These are phyloP conservation scores for Andrographis paniculata DNA, from an alignment of 305 asterid genomes.

Conservation along the genomic window DNA sequence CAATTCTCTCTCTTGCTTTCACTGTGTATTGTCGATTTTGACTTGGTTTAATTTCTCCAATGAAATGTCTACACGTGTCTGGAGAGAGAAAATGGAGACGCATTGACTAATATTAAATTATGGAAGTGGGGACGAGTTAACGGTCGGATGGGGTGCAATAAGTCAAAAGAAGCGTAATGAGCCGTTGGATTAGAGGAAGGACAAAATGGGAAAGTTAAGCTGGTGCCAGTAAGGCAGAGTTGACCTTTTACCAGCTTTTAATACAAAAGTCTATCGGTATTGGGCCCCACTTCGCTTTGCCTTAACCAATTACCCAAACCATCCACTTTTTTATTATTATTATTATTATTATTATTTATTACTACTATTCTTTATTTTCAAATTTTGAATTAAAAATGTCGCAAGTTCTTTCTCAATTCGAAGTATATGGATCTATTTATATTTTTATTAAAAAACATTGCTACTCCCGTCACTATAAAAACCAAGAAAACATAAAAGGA, in stretches of 20 bases:
- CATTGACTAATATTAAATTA: conserved; percentile 34
- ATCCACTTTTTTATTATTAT: neutral
- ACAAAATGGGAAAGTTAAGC: conserved; percentile 21
- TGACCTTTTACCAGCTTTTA: conserved; percentile 50
- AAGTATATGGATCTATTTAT: too few relatives aligned
- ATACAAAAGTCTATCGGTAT: conserved; percentile 33
- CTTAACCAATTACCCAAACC: conserved; percentile 12
- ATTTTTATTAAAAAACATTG: too few relatives aligned
- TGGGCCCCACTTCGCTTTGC: conserved; percentile 25
- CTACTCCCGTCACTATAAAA: too few relatives aligned
- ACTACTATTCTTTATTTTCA: too few relatives aligned
- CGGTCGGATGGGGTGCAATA: conserved; percentile 33
- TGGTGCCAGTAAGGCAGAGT: conserved; percentile 59
- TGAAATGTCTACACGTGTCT: conserved; percentile 26
- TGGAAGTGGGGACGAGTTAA: conserved; percentile 28
- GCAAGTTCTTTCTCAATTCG: too few relatives aligned
- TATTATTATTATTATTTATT: neutral
- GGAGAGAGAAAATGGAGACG: conserved; percentile 15
- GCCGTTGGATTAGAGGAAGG: conserved; percentile 65
- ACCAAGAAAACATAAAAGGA: too few relatives aligned
- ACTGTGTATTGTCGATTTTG: neutral
- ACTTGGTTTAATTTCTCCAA: neutral
- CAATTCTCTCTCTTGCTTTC: neutral
- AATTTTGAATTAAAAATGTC: too few relatives aligned
- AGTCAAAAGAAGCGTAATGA: conserved; percentile 71